These are phyloP conservation scores for Stentor roeselii DNA, from an alignment of 73 alveolate genomes.

Conservation along the genomic window DNA sequence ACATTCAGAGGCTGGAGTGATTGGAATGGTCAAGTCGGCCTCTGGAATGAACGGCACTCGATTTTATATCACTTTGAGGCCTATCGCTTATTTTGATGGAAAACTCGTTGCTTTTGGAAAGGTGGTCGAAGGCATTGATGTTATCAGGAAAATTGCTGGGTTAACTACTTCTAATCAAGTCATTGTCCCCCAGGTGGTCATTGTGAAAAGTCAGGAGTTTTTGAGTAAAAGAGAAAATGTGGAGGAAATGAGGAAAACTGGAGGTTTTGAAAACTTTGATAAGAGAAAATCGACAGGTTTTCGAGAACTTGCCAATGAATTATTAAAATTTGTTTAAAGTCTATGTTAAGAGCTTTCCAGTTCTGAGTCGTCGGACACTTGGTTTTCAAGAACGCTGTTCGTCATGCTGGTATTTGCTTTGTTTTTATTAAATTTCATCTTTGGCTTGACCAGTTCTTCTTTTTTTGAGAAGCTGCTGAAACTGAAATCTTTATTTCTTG, in stretches of 20 bases:
- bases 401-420: too few relatives aligned
- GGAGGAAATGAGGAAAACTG: not conserved
- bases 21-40: conserved; percentile 2
- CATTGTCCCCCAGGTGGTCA: too few relatives aligned
- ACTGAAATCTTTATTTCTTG: too few relatives aligned
- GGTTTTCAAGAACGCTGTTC: too few relatives aligned
- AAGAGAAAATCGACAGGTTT: too few relatives aligned
- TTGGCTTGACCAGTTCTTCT: too few relatives aligned
- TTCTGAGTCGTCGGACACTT: too few relatives aligned
- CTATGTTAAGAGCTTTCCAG: too few relatives aligned
- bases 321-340: too few relatives aligned
- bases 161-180: not conserved
- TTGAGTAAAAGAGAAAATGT: not conserved
- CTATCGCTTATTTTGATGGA: not conserved
- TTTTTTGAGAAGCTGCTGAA: too few relatives aligned
- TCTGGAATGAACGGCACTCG: not conserved
- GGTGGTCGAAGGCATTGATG: conserved; percentile 21
- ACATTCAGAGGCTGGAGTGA: not conserved
- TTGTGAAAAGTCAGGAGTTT: not conserved
- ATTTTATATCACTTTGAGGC: conserved; percentile 13
- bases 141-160: not conserved
- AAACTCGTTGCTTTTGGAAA: conserved; percentile 15
- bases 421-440: too few relatives aligned
- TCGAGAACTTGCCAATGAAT: not conserved
- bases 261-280: too few relatives aligned